Evolutionary conservation across 208 protist species (phyloP).

Genomic region (Trypanosoma scelopori): DNA sequence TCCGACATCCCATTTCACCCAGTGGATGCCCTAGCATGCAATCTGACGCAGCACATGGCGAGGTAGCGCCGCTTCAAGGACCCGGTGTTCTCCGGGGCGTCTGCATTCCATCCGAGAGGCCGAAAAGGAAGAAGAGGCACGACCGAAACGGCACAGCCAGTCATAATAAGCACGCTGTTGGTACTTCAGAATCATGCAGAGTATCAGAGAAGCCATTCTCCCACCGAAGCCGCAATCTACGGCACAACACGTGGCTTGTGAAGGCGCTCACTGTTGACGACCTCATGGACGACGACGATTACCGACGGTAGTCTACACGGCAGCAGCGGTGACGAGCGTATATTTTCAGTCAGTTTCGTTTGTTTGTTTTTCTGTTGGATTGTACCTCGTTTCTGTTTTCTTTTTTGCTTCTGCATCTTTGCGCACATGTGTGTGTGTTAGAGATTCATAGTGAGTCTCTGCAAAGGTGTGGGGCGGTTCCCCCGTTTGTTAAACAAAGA

Average conservation of each 20-base stretch:
- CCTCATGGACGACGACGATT: constrained; percentile 21
- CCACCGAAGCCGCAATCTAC: background rate
- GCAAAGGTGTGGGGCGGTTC: too few relatives aligned
- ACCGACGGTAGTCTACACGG: constrained; percentile 4
- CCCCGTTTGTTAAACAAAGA: too few relatives aligned
- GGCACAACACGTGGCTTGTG: background rate
- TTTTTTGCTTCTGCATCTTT: too few relatives aligned
- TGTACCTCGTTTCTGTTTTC: too few relatives aligned
- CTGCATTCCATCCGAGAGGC: constrained; percentile 14
- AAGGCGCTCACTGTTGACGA: constrained; percentile 3
- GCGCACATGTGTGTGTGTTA: too few relatives aligned
- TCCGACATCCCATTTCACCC: background rate
- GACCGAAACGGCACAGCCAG: background rate
- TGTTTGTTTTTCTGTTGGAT: background rate
- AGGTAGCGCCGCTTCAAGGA: constrained; percentile 9
- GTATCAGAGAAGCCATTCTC: background rate
- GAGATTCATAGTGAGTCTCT: too few relatives aligned
- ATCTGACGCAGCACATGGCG: background rate
- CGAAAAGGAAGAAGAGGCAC: constrained; percentile 7
- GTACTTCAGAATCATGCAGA: background rate
- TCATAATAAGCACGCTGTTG: background rate
- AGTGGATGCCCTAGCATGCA: background rate
- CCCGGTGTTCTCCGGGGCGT: constrained; percentile 27
- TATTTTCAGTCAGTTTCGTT: constrained; percentile 20
- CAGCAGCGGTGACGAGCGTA: background rate